These are phyloP conservation scores for Lactifluus volemus DNA, from an alignment of 768 basidiomycete genomes.

Conservation along the genomic window DNA sequence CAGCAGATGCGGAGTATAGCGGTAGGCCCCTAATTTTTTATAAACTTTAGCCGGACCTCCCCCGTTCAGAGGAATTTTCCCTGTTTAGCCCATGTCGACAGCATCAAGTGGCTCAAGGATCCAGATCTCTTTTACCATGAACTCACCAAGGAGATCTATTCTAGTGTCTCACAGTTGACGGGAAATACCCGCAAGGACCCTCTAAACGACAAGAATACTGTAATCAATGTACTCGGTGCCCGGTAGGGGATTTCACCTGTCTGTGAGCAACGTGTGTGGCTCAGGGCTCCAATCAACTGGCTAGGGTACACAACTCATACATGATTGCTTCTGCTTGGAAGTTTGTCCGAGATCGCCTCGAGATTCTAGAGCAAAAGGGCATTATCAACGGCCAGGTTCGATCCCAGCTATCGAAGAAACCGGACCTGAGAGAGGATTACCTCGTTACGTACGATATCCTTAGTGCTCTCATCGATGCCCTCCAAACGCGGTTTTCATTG, in stretches of 20 bases:
- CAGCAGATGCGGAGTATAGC: constrained; percentile 66
- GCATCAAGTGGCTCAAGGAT: constrained; percentile 60
- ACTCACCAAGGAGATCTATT: constrained; percentile 47
- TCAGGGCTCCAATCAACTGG: constrained; percentile 4
- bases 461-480: constrained; percentile 46
- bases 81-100: constrained; percentile 52
- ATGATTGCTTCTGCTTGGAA: constrained; percentile 81
- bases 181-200: constrained; percentile 4
- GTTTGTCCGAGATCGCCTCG: constrained; percentile 51
- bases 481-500: constrained; percentile 57
- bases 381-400: constrained; percentile 46
- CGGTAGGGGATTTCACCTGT: constrained; percentile 15
- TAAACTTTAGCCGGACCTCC: background rate
- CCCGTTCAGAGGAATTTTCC: background rate
- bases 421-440: constrained; percentile 46
- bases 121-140: constrained; percentile 49
- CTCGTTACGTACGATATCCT: constrained; percentile 60
- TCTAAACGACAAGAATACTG: constrained; percentile 5
- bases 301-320: constrained; percentile 73
- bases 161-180: constrained; percentile 33
- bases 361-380: constrained; percentile 45
- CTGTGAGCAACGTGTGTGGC: constrained; percentile 3
- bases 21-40: constrained; percentile 34
- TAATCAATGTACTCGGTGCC: constrained; percentile 18
- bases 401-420: constrained; percentile 42